A percentile compares a stretch with the other conserved stretches of the same genome.
phyloP scores from a whole-genome alignment of 345 rosid species.

The Mallotus nudiflorus region DNA sequence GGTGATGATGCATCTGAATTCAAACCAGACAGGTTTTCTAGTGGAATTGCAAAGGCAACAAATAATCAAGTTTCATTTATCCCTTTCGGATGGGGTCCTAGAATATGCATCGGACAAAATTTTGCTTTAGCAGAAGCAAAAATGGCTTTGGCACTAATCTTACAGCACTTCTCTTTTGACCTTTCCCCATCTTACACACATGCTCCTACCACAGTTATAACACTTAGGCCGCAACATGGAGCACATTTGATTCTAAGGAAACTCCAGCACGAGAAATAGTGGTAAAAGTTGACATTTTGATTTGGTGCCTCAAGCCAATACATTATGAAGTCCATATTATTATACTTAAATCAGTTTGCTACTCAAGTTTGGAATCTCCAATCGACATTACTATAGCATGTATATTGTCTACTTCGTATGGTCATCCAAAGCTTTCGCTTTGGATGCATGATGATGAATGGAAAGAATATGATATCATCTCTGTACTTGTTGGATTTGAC shows the following conservation, averaged over 20 bases:
- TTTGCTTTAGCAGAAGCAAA: conserved; percentile 58
- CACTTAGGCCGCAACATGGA: conserved; percentile 54
- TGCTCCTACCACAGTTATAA: conserved; percentile 44
- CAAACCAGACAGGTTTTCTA: conserved; percentile 45
- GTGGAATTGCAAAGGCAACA: conserved; percentile 44
- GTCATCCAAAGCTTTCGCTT: no score
- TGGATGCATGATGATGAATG: no score
- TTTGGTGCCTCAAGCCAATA: no score
- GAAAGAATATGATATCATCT: no score
- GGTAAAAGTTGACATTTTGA: no score
- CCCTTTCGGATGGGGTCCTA: conserved; percentile 46
- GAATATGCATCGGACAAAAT: conserved; percentile 44
- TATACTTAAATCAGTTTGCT: no score
- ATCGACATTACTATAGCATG: no score
- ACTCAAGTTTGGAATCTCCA: no score
- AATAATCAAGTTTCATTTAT: conserved; percentile 26
- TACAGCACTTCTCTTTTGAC: conserved; percentile 42
- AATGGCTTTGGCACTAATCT: conserved; percentile 47
- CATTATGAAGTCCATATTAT: no score
- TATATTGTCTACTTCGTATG: no score
- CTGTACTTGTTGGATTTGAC: no score
- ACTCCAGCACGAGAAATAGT: background rate
- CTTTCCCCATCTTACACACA: conserved; percentile 56
- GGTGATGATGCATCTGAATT: conserved; percentile 28
- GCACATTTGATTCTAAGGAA: conserved; percentile 27